phyloP scores from a whole-genome alignment of 2,329 filamentous ascomycete species.

The Macrophomina tecta region DNA sequence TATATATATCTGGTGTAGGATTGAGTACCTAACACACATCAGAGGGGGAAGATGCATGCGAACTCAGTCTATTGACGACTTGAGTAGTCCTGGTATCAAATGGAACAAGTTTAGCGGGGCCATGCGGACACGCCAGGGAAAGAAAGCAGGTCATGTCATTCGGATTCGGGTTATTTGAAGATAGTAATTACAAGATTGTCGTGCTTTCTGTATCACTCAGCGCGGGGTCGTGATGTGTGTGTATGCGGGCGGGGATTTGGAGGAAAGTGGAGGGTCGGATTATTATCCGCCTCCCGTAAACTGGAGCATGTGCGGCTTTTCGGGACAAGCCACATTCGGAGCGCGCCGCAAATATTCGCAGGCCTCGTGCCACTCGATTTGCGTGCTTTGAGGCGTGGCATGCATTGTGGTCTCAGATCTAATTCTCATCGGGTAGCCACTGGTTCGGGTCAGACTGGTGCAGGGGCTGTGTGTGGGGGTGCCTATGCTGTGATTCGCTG shows the following conservation, averaged over 20 bases:
- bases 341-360: not conserved
- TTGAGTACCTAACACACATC: no score
- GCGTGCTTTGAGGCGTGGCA: not conserved
- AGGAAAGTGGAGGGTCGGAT: constrained; percentile 8
- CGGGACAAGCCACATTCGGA: constrained; percentile 7
- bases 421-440: not conserved
- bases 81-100: no score
- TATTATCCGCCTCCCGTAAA: constrained; percentile 13
- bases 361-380: not conserved
- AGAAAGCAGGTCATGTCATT: constrained; percentile 12
- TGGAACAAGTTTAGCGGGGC: not conserved
- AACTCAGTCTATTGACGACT: no score
- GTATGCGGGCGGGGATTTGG: constrained; percentile 4
- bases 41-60: no score
- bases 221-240: constrained; percentile 6
- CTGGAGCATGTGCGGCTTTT: not conserved
- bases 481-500: constrained; percentile 13
- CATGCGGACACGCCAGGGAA: not conserved
- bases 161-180: not conserved
- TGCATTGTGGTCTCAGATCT: constrained; percentile 17
- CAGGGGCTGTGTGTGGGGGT: constrained; percentile 17
- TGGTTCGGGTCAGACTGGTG: not conserved
- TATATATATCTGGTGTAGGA: no score
- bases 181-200: constrained; percentile 22
- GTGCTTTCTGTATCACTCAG: constrained; percentile 15